Percentiles rank a stretch among this genome's conserved stretches.
These are phyloP conservation scores for Elsinoe fawcettii DNA, from an alignment of 2,329 filamentous ascomycete genomes.

Conservation along the genomic window DNA sequence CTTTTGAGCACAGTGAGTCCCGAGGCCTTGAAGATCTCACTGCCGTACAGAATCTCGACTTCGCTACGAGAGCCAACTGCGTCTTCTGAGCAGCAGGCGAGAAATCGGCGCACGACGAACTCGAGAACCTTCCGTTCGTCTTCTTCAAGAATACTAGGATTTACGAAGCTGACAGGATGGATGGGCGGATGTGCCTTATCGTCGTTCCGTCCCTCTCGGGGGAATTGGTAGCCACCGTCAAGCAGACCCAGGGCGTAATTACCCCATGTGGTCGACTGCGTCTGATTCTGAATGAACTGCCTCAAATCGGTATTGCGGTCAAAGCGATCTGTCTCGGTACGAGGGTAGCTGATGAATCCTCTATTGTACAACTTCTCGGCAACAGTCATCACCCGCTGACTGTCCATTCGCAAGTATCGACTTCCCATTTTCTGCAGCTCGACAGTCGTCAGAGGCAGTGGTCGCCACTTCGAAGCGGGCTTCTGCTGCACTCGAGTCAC, in stretches of 20 bases:
- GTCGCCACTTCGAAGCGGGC: slow-evolving; percentile 88
- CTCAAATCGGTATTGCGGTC: slow-evolving; percentile 81
- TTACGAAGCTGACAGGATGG: slow-evolving; percentile 83
- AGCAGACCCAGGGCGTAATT: slow-evolving; percentile 65
- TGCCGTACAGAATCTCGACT: slow-evolving; percentile 74
- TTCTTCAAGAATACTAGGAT: slow-evolving; percentile 50
- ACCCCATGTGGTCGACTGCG: slow-evolving; percentile 69
- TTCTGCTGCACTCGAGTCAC: slow-evolving; percentile 84
- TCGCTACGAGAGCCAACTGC: slow-evolving; percentile 80
- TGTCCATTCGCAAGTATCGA: slow-evolving; percentile 79
- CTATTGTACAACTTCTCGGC: slow-evolving; percentile 86
- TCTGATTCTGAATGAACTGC: slow-evolving; percentile 74
- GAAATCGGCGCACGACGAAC: slow-evolving; percentile 82
- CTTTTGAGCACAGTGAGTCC: slow-evolving; percentile 78
- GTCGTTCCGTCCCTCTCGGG: slow-evolving; percentile 77
- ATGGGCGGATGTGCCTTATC: slow-evolving; percentile 97
- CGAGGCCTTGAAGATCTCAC: slow-evolving; percentile 72
- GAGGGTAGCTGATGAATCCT: slow-evolving; percentile 94
- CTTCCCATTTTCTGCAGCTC: slow-evolving; percentile 95
- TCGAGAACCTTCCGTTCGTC: slow-evolving; percentile 77
- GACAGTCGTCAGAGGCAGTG: slow-evolving; percentile 86
- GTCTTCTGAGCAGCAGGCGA: slow-evolving; percentile 93
- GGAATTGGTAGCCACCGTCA: slow-evolving; percentile 69
- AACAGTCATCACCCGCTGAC: slow-evolving; percentile 77
- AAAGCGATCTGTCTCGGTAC: slow-evolving; percentile 95